Evolutionary conservation across 139 green algal genomes (phyloP).

Genomic region (Edaphochlamys debaryana): DNA sequence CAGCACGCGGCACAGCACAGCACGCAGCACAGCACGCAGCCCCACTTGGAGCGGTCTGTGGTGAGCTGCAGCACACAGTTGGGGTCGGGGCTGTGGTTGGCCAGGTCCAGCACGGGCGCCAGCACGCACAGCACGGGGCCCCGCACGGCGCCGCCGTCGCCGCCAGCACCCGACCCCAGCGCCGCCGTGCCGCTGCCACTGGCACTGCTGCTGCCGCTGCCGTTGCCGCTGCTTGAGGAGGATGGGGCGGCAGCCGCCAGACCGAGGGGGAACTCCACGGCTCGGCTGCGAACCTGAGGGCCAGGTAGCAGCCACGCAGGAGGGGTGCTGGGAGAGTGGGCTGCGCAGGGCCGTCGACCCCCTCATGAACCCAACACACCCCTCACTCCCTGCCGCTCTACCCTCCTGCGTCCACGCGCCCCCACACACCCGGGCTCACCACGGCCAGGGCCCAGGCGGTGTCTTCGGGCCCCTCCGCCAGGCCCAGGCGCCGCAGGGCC

Average conservation of each 20-base stretch:
- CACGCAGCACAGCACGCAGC: no score
- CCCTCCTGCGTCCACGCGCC: background rate
- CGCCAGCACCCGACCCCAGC: no score
- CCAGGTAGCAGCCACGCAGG: no score
- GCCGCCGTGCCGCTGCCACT: no score
- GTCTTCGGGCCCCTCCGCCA: slow-evolving; percentile 18
- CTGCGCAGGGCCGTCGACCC: no score
- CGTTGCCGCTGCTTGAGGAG: background rate
- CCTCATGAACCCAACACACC: no score
- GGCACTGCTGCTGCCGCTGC: background rate
- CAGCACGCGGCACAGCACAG: background rate
- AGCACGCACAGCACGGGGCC: slow-evolving; percentile 6
- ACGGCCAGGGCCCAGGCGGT: slow-evolving; percentile 11
- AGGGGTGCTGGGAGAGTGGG: no score
- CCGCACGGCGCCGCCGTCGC: background rate
- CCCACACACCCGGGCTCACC: background rate
- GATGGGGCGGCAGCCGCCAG: background rate
- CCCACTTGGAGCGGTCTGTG: slow-evolving; percentile 24
- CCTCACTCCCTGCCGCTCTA: no score
- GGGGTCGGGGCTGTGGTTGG: slow-evolving; percentile 22
- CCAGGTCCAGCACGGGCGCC: slow-evolving; percentile 27
- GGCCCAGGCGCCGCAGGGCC: slow-evolving; percentile 21
- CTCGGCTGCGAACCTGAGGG: slow-evolving; percentile 20
- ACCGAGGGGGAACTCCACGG: slow-evolving; percentile 8
- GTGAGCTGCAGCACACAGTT: slow-evolving; percentile 28